Evolutionary conservation across 225 moss, liverwort and hornwort species (phyloP).

Genomic region (Pseudoscleropodium purum): DNA sequence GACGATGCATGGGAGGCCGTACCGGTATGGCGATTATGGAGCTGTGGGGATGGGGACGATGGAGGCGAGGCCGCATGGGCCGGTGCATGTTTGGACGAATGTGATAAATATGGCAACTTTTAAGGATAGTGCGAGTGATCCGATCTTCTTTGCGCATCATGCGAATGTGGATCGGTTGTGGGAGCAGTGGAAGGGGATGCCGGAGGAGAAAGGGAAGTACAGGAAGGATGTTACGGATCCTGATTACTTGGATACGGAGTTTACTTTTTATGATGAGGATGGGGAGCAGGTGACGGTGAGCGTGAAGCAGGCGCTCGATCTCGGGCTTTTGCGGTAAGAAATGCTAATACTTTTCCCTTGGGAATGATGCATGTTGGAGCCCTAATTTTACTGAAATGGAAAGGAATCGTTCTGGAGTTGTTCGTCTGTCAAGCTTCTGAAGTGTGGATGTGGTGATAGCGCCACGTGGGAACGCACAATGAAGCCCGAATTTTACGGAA

Average conservation of each 20-base stretch:
- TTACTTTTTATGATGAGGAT: slow-evolving; percentile 56
- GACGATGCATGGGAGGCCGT: slow-evolving; percentile 1
- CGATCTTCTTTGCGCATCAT: slow-evolving; percentile 12
- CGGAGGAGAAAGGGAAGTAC: not conserved
- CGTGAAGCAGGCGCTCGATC: slow-evolving; percentile 18
- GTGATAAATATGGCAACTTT: not conserved
- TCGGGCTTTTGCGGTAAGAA: slow-evolving; percentile 17
- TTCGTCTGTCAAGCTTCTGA: not conserved
- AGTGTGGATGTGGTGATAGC: not conserved
- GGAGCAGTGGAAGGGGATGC: slow-evolving; percentile 8
- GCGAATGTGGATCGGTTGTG: slow-evolving; percentile 23
- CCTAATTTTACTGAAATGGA: not conserved
- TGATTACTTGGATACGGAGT: slow-evolving; percentile 37
- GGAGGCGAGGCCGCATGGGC: slow-evolving; percentile 14
- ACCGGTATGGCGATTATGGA: slow-evolving; percentile 11
- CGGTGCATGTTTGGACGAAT: slow-evolving; percentile 25
- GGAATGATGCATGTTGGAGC: not conserved
- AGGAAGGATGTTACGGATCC: slow-evolving; percentile 18
- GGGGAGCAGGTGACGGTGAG: slow-evolving; percentile 31
- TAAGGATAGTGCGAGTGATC: slow-evolving; percentile 6
- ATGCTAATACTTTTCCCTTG: too few species aligned
- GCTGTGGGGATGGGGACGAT: slow-evolving; percentile 4
- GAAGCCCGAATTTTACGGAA: not conserved
- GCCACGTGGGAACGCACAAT: not conserved
- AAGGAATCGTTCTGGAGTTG: not conserved